Base-by-base conservation (phyloP, 2,329 filamentous ascomycete species). In the Aureobasidium sp. region DNA sequence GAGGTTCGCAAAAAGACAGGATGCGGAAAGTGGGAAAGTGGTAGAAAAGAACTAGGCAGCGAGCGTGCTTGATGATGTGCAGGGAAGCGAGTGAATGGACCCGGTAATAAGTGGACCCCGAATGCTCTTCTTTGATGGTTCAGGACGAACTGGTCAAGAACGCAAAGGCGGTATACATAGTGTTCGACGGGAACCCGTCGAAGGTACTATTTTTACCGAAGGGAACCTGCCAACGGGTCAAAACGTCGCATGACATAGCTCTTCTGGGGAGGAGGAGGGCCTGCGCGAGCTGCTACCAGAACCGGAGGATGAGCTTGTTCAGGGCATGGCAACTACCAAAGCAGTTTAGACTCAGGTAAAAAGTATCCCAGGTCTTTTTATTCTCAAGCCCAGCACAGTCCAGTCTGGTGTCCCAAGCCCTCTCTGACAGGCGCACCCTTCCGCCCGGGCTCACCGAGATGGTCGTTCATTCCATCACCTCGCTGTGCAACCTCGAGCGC, bases 91-190 rank as follows among this genome's bases (percentile, higher is more conserved):
- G 55, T 47, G 55, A 58, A 49, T 49, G 55, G 55, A 33, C 43
- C 55, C 55, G 55, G 55, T 58, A 57, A 49, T 58, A 58, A 58
- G 55, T 58, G 55, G 55, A 58, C 43, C 55, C 43, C 43, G 43
- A 58, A 47, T 58, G 55, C 42, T 49, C 49, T 58, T 58, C 55
- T 58, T 31, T 21, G 35, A 58, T 45, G 42, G 42, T 58, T 58
- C 43, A 49, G 33, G 55, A 58, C 43, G 31, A 38, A 47, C 43
- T 58, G 42, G 43, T 58, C 55, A 49, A 58, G 42, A 57, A 37
- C 42, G 55, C 51, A 49, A 58, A 58, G 55, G 55, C 55, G 55
- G 55, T 58, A 58, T 58, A 58, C 55, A 58, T 58, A 58, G 55
- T 49, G 43, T 58, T 58, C 55, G 31, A 19, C 55, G 55, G 55